Evolutionary conservation across 2,329 filamentous ascomycete genomes (phyloP), one percentile per base, ranked within the genome.

Genomic region (Botrytis pseudocinerea): DNA sequence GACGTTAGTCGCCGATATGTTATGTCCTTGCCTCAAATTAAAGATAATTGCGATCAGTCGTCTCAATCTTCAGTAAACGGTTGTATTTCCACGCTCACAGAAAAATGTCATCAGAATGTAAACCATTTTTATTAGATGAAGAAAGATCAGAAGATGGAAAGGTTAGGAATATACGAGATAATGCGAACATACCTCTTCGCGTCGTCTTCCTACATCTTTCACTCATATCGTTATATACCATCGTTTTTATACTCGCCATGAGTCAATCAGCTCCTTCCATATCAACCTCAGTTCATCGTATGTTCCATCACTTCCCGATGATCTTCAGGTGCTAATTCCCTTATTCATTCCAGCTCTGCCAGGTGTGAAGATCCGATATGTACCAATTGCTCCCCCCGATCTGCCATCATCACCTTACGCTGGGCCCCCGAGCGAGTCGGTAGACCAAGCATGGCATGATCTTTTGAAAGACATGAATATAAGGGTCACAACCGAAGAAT

Each of bases 391-490:
- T 16, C 68, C 68, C 35, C 28, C 35, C 5, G 42, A 62, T 25
- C 68, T 70, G n/a, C 28, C 68, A 48, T 70, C 57, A 4, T 70
- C 68, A 9, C 71, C 62, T 10, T 72, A 72, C 32, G 54, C 64
- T 40, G 73, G 73, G 16, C 51, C 61, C 9, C 70, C 70, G 16
- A 57, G 64, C 32, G 32, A 64, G 20, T 32, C 40, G 2, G 65
- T 74, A 62, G 74, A 74, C 35, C 28, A 48, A 48, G 73, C 73
- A n/a, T 73, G 70, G 73, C 70, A 74, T 44, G 38, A 74, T n/a
- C 44, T 74, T 4, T n/a, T 74, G 44, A 48, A 38, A n/a, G 32
- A 72, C 16, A 74, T 72, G 6, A 72, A 60, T 22, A 72, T 74
- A 25, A 62, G 73, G 4, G 73, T 72, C n/a, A 61, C 73, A 35